Base-by-base conservation (phyloP, 2,329 filamentous ascomycete species). In the Talaromyces sp. region DNA sequence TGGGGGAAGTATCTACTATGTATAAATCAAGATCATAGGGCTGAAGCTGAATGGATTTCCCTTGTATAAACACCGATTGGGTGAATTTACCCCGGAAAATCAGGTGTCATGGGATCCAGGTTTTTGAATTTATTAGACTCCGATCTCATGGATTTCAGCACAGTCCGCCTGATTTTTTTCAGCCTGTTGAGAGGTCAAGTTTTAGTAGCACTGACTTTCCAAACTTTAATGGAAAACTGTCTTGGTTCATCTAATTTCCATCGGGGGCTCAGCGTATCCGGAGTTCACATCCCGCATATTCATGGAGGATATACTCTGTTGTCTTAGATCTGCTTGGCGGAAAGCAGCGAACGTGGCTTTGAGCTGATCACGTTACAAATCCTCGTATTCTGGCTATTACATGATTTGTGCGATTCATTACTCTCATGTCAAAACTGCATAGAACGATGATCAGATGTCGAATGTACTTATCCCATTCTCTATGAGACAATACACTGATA, bases 11-110 rank as follows among this genome's bases (percentile, higher is more conserved):
- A 31, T 31, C 27, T 31, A 31, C 1, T 5, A 31, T 31, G 27
- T 31, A 31, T 13, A 39, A 9, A 10, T 1, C 54, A 13, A 58
- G 54, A n/a, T 43, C 22, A 59, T 59, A 43, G 56, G 56, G 37
- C 56, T 59, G 56, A 59, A 27, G 56, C 37, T 31, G 33, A 56
- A 35, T 31, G 3, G 22, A 19, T 37, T 56, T 10, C 1, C 31
- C n/a, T 13, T 4, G 13, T 43, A 31, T 59, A 43, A 59, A 11
- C 56, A 37, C 37, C 56, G 56, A 59, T 59, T 59, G 56, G 54
- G 37, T 19, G 7, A 9, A 31, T 24, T 13, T 43, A n/a, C 24
- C 56, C 37, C n/a, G 8, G 37, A 59, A 16, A 45, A 59, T 31
- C 22, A 59, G 56, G 37, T 41, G 37, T 9, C 56, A 43, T 45